Evolutionary conservation across 495 filamentous ascomycete species (phyloP), one percentile per base, ranked within the genome.

Genomic region (Pyronema domesticum): DNA sequence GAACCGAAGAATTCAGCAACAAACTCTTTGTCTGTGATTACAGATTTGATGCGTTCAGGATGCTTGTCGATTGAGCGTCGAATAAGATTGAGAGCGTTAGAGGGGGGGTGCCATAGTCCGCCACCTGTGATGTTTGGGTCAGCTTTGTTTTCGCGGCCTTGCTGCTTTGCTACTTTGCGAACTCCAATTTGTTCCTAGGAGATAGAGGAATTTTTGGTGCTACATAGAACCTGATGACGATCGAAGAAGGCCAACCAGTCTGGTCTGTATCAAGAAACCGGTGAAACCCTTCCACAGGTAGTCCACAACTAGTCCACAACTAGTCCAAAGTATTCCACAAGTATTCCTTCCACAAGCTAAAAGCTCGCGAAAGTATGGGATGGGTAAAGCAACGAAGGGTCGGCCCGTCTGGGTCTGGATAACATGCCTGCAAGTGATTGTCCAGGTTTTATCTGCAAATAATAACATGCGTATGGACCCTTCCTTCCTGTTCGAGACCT

Each of bases 401-500:
- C 39, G 39, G 39, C 39, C 39, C 39, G 45, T 19, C 1, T 13
- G 18, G 53, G 39, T 11, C 15, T 30, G 23, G 23, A 57, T 34
- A 45, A 58, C 62, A 37, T 65, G 63, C 62, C 62, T 17, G 58
- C 30, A 37, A 65, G 53, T 17, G 58, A 54, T 34, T 57, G 51
- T 49, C 58, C 61, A n/a, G 62, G 62, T 45, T 65, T 55, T 11
- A 65, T 36, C 17, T 53, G 55, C 37, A 65, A 19, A 49, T 58
- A 65, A 53, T 65, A 65, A 15, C 47, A 54, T 11, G 58, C 62
- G 40, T 65, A 61, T 34, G 62, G 61, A 1, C 62, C 62, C 19
- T 65, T 65, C 53, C 57, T 65, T 18, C 62, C 58, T n/a, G 58
- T 64, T 34, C 62, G 62, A 33, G 62, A 65, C 61, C 62, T 65